Conservation (phyloP, 2,329 filamentous ascomycete species). For the Phialocephala subalpina region DNA sequence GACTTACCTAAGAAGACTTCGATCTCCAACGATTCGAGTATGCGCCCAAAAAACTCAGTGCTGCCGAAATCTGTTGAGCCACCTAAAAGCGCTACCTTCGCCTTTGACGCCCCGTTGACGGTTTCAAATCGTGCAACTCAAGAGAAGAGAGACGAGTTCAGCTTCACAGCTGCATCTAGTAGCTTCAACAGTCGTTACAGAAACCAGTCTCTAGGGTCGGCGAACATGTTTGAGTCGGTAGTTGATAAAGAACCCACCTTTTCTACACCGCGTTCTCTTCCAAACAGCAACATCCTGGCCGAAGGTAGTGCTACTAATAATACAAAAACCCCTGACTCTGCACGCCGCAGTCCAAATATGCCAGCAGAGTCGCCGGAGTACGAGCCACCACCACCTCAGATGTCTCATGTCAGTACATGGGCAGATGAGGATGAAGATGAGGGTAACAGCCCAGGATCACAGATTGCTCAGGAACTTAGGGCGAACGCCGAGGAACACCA, state of each 20-base stretch:
- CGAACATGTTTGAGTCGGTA: not conserved
- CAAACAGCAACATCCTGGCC: not conserved
- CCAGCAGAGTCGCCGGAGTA: constrained; percentile 21
- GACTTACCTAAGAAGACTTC: not conserved
- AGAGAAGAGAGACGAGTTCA: not conserved
- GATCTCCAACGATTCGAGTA: not conserved
- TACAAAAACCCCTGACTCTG: not conserved
- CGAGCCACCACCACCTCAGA: constrained; percentile 22
- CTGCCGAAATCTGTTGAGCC: not conserved
- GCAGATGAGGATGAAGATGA: constrained; percentile 7
- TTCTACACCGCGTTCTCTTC: not conserved
- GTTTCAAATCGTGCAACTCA: not conserved
- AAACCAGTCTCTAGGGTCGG: not conserved
- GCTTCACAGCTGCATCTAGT: not conserved
- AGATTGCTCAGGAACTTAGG: constrained; percentile 26
- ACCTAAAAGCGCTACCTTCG: not conserved
- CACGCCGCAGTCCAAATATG: not conserved
- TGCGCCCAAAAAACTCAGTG: not conserved
- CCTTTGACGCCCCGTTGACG: not conserved
- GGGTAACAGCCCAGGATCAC: constrained; percentile 25
- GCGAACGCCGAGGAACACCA: constrained; percentile 11
- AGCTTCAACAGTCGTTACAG: not conserved
- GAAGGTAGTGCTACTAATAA: not conserved
- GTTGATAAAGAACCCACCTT: not conserved
- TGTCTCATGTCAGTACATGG: constrained; percentile 10